Base-by-base conservation (phyloP, 805 yeast genomes). In the Teunomyces tritomae region DNA sequence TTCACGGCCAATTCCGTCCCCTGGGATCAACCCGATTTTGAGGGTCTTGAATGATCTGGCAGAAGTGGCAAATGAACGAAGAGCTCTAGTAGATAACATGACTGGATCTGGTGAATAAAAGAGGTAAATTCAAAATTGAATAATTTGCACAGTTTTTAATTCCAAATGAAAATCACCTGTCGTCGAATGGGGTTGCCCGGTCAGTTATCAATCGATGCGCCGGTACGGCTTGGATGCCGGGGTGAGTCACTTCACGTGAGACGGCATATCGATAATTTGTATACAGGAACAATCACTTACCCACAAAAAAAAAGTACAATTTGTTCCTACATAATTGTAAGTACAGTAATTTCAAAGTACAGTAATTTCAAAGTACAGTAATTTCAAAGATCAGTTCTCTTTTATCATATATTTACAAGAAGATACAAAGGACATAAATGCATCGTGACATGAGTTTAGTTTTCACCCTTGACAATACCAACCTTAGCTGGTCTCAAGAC, bases 1-100 rank as follows among this genome's bases (percentile, higher is more conserved):
- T 72, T 94, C 99, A 62, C 87, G 83, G 47, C 99, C 99, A 58
- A 94, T 94, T 56, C 99, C 99, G 68, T 94, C 99, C 65, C 99
- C 99, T 45, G 99, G 97, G 58, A 94, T 91, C 63, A 94, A 78
- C 50, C 88, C 85, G 45, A 73, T 73, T 55, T 70, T 73, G 52
- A 73, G 60, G 44, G 62, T 58, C 57, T 68, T 71, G 51, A 62
- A 53, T 24, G 66, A 52, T 8, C 59, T 48, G 10, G 68, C 48
- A n/a, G 71, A 49, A 30, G 70, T 57, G 29, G 74, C 62, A 47
- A 70, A 67, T 50, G 70, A 68, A 55, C 64, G 63, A 16, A 62
- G 48, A 8, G 60, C 46, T 16, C 58, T 44, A 26, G 57, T 36
- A 30, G 64, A 52, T 46, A 59, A 53, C 65, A 62, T 62, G 7